Evolutionary conservation across 176 grass and related monocot species (phyloP).

Genomic region (Avena eriantha): DNA sequence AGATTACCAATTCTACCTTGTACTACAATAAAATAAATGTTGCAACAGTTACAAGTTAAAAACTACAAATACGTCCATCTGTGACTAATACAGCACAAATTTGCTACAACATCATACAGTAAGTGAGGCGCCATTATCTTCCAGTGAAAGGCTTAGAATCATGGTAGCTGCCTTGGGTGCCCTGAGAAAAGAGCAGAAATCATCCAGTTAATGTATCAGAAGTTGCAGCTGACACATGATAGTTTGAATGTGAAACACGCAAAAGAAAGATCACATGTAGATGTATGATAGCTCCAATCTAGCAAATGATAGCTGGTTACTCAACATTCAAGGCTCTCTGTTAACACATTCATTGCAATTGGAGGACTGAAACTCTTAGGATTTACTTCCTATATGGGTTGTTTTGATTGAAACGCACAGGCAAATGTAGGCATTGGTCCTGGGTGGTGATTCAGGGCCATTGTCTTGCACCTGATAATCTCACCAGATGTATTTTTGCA

Average conservation of each 20-base stretch:
- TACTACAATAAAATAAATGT: neutral
- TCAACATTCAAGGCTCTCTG: neutral
- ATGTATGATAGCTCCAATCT: neutral
- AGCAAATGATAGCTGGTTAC: neutral
- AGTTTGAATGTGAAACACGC: neutral
- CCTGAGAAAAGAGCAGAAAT: constrained; percentile 58
- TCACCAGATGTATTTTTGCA: neutral
- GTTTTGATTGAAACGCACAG: neutral
- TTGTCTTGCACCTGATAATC: constrained; percentile 6
- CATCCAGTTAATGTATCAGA: constrained; percentile 30
- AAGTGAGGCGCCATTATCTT: constrained; percentile 84
- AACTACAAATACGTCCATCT: constrained; percentile 26
- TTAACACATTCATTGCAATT: neutral
- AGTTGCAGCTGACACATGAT: neutral
- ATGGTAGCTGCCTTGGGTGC: constrained; percentile 94
- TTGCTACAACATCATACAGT: constrained; percentile 62
- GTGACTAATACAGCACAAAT: neutral
- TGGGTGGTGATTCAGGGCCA: neutral
- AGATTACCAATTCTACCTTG: neutral
- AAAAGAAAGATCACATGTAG: neutral
- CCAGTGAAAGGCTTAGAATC: constrained; percentile 79
- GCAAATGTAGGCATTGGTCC: neutral
- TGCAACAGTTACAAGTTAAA: neutral
- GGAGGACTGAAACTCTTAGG: neutral
- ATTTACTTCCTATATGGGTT: neutral